Base-by-base conservation (phyloP, 2,329 filamentous ascomycete genomes). In the Hysterium pulicare region DNA sequence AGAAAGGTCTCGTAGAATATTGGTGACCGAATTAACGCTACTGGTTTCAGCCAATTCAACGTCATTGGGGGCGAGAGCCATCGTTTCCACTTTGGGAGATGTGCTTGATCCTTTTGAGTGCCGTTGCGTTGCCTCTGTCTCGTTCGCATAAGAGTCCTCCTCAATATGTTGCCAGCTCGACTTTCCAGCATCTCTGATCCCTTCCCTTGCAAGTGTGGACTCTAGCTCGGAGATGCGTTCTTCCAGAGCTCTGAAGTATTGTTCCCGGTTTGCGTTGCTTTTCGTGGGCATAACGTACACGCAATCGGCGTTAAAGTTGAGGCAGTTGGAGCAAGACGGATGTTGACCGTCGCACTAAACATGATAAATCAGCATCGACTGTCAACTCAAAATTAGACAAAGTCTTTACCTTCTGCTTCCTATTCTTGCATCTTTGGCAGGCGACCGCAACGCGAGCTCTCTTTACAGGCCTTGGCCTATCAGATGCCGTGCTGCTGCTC, bases 1-100 rank as follows among this genome's bases (percentile, higher is more conserved):
- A 1, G 53, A 56, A 2, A 57, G 40, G 31, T 57, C 54, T 4
- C 53, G 43, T 3, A 56, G 44, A 11, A 58, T 49, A 16, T 52
- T 16, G 8, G 16, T 16, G 5, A 31, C 28, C 4, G 28, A 31
- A 3, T 31, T 16, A 11, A 31, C 28, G 28, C 28, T 16, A n/a
- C 28, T 16, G 28, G 16, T n/a, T n/a, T 31, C 28, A 8, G 13
- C 3, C 8, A 31, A 8, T n/a, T n/a, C n/a, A n/a, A n/a, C n/a
- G 16, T 31, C 28, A 8, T 11, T 31, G 13, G 13, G 28, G 8
- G 13, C 16, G 13, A n/a, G 13, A 31, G 28, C 28, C 13, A n/a
- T 5, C 5, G 13, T 16, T 31, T 16, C 28, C 13, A 31, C 28
- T n/a, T 31, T 16, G 16, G 16, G 16, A 3, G 28, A 31, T 8